phyloP scores from a whole-genome alignment of 192 early-diverging fungal genomes.

The Entomortierella lignicola region DNA sequence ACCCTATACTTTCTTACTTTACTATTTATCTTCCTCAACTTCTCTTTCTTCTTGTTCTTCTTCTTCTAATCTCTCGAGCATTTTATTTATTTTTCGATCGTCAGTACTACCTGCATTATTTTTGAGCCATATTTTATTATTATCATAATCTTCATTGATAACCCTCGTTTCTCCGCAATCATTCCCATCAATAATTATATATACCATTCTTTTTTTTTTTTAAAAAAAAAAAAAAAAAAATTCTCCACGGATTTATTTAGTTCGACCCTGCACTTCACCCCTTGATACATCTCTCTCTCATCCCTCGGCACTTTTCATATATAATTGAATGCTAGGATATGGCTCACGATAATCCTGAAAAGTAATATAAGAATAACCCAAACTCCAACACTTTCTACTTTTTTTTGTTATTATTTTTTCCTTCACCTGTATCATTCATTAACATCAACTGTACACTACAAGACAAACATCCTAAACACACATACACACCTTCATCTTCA shows the following conservation, averaged over 20 bases:
- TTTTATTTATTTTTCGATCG: neutral
- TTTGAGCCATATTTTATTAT: no score
- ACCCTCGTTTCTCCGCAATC: constrained; percentile 6
- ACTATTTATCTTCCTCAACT: no score
- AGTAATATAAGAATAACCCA: constrained; percentile 17
- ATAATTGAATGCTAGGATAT: constrained; percentile 9
- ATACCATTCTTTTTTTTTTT: no score
- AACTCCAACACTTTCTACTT: neutral
- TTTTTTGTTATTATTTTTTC: neutral
- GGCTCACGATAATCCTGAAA: constrained; percentile 5
- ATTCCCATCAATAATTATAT: constrained; percentile 9
- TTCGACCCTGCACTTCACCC: neutral
- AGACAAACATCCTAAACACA: no score
- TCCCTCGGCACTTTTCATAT: no score
- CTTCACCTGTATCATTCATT: neutral
- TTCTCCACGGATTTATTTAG: neutral
- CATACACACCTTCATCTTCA: neutral
- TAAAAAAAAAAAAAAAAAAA: neutral
- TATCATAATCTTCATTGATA: neutral
- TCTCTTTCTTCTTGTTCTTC: neutral
- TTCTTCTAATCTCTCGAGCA: neutral
- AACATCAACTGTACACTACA: neutral
- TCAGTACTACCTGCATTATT: neutral
- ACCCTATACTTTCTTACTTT: no score
- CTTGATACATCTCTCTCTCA: neutral